phyloP scores from a whole-genome alignment of 345 rosid genomes.

The Chamaenerion angustifolium region DNA sequence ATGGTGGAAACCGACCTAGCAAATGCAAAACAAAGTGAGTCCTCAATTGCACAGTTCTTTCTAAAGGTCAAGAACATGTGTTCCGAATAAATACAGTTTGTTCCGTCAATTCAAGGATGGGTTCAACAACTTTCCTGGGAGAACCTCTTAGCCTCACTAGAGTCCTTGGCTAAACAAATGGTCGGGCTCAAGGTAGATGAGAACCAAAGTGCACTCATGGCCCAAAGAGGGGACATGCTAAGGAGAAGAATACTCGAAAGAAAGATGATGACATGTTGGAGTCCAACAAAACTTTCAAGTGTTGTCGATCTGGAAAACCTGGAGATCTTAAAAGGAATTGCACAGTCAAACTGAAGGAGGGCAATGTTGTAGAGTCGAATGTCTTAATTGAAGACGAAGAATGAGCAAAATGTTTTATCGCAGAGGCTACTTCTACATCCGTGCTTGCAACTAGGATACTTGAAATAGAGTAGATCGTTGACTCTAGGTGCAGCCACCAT shows the following conservation, averaged over 20 bases:
- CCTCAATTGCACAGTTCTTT: too few species aligned
- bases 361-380: neutral
- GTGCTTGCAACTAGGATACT: neutral
- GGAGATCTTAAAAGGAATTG: neutral
- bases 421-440: neutral
- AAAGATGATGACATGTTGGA: neutral
- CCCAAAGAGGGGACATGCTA: neutral
- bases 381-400: neutral
- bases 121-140: constrained; percentile 9
- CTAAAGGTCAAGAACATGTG: too few species aligned
- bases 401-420: too few species aligned
- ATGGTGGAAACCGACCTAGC: constrained; percentile 4
- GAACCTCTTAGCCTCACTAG: constrained; percentile 1
- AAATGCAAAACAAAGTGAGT: neutral
- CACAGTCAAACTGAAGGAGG: constrained; percentile 5
- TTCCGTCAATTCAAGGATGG: too few species aligned
- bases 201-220: too few species aligned
- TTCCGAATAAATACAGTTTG: too few species aligned
- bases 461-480: constrained; percentile 5
- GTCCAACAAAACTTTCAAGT: constrained; percentile 1
- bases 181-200: neutral
- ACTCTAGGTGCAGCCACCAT: constrained; percentile 13
- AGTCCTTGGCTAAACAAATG: constrained; percentile 6
- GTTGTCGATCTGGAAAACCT: neutral
- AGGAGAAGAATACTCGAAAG: neutral